Percentiles rank a stretch among this genome's conserved stretches.
Conservation (phyloP, 2,329 filamentous ascomycete species). For the Magnaporthiopsis poae region DNA sequence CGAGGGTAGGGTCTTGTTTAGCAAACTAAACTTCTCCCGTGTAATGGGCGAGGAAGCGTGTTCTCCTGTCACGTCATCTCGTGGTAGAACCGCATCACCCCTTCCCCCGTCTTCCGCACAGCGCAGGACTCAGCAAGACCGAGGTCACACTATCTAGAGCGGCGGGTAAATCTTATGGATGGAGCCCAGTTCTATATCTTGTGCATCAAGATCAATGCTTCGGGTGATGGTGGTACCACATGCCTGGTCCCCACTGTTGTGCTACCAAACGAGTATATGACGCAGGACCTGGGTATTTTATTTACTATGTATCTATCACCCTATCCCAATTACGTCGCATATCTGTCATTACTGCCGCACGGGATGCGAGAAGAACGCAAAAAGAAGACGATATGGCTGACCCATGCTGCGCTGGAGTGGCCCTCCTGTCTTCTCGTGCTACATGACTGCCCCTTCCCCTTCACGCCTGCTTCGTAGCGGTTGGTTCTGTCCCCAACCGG, state of each 20-base stretch:
- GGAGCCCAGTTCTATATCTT: constrained; percentile 21
- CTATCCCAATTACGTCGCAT: constrained; percentile 15
- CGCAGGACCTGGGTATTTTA: constrained; percentile 16
- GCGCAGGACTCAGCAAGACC: not conserved
- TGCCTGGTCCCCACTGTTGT: constrained; percentile 12
- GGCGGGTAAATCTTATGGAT: constrained; percentile 23
- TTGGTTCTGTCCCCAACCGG: not conserved
- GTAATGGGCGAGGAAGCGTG: too few relatives aligned
- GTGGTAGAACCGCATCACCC: too few relatives aligned
- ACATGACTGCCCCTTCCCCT: not conserved
- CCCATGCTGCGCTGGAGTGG: not conserved
- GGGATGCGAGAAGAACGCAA: too few relatives aligned
- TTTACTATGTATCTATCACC: constrained; percentile 18
- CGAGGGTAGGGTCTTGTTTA: too few relatives aligned
- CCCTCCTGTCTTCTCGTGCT: constrained; percentile 6
- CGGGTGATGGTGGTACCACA: constrained; percentile 16
- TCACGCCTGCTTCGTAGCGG: not conserved
- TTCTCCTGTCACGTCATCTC: too few relatives aligned
- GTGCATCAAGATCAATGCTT: constrained; percentile 20
- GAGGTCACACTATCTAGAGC: constrained; percentile 19
- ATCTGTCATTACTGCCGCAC: constrained; percentile 8
- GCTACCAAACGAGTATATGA: constrained; percentile 17
- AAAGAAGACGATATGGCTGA: not conserved
- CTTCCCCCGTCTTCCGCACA: too few relatives aligned
- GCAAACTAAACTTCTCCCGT: too few relatives aligned